Evolutionary conservation across 1,139 yeast genomes (phyloP).

Genomic region (Yamadazyma trypodendri): DNA sequence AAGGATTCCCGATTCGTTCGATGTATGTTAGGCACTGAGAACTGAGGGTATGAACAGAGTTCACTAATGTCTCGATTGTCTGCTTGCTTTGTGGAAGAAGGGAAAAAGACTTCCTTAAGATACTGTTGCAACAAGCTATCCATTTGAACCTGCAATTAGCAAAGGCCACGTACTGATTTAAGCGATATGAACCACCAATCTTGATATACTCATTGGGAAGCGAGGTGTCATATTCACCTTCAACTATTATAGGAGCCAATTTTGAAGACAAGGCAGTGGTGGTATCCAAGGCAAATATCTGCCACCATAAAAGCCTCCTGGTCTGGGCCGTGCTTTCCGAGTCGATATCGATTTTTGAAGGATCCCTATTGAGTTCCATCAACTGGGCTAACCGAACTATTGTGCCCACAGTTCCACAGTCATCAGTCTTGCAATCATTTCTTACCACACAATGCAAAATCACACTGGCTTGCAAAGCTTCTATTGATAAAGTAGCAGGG

Average conservation of each 20-base stretch:
- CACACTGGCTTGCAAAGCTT: constrained; percentile 8
- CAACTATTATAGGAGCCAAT: constrained; percentile 9
- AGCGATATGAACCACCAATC: constrained; percentile 4
- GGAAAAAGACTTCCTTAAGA: constrained; percentile 1
- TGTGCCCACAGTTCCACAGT: constrained; percentile 11
- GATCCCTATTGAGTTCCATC: constrained; percentile 12
- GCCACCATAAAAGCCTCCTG: constrained; percentile 13
- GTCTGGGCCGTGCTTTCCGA: constrained; percentile 6
- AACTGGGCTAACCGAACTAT: constrained; percentile 11
- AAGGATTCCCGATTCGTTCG: constrained; percentile 1
- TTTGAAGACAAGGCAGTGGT: constrained; percentile 10
- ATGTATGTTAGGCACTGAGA: constrained; percentile 8
- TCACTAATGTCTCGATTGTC: too few species aligned
- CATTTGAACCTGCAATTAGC: constrained; percentile 10
- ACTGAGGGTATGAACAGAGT: constrained; percentile 5
- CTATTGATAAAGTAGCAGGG: constrained; percentile 7
- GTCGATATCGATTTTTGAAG: constrained; percentile 8
- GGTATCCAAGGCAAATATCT: constrained; percentile 10
- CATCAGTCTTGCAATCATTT: constrained; percentile 12
- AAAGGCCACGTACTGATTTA: constrained; percentile 8
- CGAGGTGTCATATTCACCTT: constrained; percentile 10
- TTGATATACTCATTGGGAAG: constrained; percentile 10
- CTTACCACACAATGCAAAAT: constrained; percentile 10
- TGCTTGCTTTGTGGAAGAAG: neutral
- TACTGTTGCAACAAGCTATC: constrained; percentile 8